A percentile compares a stretch with the other conserved stretches of the same genome.
Evolutionary conservation across 2,329 filamentous ascomycete genomes (phyloP).

Genomic region (Aspergillus oerlinghausenensis): DNA sequence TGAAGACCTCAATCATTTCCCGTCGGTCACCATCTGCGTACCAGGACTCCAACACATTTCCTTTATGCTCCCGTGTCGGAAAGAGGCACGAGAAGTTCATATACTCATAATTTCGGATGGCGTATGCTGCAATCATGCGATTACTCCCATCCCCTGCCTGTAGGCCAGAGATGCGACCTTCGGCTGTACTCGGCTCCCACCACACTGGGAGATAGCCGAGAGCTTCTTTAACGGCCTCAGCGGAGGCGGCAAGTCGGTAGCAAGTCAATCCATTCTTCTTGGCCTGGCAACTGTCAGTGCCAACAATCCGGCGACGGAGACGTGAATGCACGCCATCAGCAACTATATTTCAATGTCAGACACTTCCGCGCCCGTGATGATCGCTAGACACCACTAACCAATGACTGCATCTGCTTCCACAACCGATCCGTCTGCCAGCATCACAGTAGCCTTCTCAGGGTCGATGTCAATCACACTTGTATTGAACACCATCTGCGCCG

Average conservation of each 20-base stretch:
- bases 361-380: neutral
- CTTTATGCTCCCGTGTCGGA: neutral
- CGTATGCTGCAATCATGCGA: neutral
- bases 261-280: constrained; percentile 1
- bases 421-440: neutral
- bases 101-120: neutral
- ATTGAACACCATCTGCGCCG: constrained; percentile 1
- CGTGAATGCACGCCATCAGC: constrained; percentile 2
- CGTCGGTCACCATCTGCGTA: neutral
- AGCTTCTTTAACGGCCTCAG: neutral
- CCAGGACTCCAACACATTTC: neutral
- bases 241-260: constrained; percentile 1
- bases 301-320: neutral
- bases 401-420: too few species aligned
- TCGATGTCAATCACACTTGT: neutral
- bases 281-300: neutral
- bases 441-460: neutral
- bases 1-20: neutral
- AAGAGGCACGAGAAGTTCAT: constrained; percentile 3
- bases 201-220: neutral
- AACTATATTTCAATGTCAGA: neutral
- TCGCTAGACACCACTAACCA: neutral
- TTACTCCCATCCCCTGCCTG: neutral
- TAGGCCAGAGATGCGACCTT: neutral
- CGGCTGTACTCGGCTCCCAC: neutral